These are phyloP conservation scores for Phytophthora syringae DNA, from an alignment of 352 stramenopile genomes.

Conservation along the genomic window DNA sequence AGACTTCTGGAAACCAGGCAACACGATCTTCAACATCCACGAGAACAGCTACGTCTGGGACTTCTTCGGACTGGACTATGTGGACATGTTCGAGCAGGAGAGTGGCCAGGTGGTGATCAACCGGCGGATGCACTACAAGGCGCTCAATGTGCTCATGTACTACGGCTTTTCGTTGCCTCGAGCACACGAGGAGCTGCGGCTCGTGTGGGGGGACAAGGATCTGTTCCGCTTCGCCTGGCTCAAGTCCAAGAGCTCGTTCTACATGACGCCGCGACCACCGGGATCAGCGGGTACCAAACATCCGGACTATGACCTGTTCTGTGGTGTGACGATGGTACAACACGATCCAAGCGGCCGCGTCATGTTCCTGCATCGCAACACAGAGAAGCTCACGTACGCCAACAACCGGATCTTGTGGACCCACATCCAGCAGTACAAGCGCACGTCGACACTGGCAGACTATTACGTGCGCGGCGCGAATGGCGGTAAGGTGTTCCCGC, in stretches of 20 bases:
- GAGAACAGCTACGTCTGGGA: slow-evolving; percentile 73
- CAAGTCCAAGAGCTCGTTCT: slow-evolving; percentile 72
- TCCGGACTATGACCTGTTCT: slow-evolving; percentile 64
- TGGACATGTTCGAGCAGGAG: slow-evolving; percentile 84
- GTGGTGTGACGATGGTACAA: slow-evolving; percentile 77
- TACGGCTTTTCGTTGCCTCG: slow-evolving; percentile 56
- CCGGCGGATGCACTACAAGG: slow-evolving; percentile 52
- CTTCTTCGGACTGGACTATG: slow-evolving; percentile 62
- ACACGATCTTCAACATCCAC: slow-evolving; percentile 86
- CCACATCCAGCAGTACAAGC: slow-evolving; percentile 69
- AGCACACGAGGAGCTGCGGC: slow-evolving; percentile 51
- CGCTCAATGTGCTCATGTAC: slow-evolving; percentile 79
- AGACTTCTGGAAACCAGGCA: slow-evolving; percentile 75
- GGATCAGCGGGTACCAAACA: slow-evolving; percentile 59
- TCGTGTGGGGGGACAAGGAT: slow-evolving; percentile 87
- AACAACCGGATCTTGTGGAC: slow-evolving; percentile 62
- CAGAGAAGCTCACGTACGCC: slow-evolving; percentile 60
- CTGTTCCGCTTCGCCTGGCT: slow-evolving; percentile 84
- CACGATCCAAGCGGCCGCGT: slow-evolving; percentile 62
- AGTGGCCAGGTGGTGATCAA: slow-evolving; percentile 82
- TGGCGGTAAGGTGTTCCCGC: slow-evolving; percentile 68
- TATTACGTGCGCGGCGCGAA: slow-evolving; percentile 74
- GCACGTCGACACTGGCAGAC: slow-evolving; percentile 35
- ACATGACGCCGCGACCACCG: slow-evolving; percentile 62
- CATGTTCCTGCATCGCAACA: slow-evolving; percentile 78